phyloP scores from a whole-genome alignment of 1,284 basidiomycete genomes.

The Erythrobasidium hasegawianum region DNA sequence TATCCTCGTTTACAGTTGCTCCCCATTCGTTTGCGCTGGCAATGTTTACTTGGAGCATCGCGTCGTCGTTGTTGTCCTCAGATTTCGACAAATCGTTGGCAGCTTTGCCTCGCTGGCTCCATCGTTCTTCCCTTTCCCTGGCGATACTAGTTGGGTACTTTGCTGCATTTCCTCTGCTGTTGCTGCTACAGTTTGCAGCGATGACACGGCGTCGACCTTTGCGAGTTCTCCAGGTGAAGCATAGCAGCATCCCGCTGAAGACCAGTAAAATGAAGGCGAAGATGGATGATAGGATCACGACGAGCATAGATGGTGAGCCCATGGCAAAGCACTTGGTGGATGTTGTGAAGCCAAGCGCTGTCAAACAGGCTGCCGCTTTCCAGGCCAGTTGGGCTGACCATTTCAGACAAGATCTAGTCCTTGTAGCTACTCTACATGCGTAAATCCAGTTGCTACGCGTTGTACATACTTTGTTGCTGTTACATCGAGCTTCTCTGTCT shows the following conservation, averaged over 20 bases:
- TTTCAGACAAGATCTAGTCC: too few relatives aligned
- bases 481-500: too few relatives aligned
- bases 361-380: too few relatives aligned
- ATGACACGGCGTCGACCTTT: background rate
- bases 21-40: conserved; percentile 19
- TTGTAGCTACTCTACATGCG: too few relatives aligned
- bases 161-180: background rate
- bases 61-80: background rate
- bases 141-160: background rate
- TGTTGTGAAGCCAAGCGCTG: too few relatives aligned
- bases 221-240: conserved; percentile 1
- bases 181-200: background rate
- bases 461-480: too few relatives aligned
- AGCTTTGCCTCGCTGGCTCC: background rate
- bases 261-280: background rate
- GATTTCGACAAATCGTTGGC: background rate
- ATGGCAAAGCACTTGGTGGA: too few relatives aligned
- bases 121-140: background rate
- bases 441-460: too few relatives aligned
- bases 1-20: conserved; percentile 11
- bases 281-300: background rate
- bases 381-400: too few relatives aligned
- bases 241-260: conserved; percentile 1
- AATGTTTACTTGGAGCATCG: background rate
- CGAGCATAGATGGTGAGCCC: background rate